phyloP scores from a whole-genome alignment of 2,329 filamentous ascomycete species.

The Dothistroma pini region DNA sequence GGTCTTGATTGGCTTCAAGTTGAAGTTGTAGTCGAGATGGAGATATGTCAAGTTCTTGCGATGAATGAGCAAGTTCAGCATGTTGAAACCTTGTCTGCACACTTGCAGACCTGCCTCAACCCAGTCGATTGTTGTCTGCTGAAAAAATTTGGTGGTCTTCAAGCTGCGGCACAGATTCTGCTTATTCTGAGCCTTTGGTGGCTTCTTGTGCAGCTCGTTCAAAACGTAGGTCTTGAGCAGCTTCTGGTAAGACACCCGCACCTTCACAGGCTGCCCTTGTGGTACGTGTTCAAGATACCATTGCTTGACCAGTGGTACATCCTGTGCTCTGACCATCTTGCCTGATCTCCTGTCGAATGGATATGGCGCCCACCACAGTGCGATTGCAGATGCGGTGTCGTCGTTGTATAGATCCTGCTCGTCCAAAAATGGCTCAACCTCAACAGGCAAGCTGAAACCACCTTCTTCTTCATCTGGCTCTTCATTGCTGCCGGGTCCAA shows the following conservation, averaged over 20 bases:
- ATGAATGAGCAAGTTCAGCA: constrained; percentile 96
- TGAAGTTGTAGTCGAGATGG: constrained; percentile 99
- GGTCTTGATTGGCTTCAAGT: constrained; percentile 97
- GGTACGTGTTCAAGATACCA: constrained; percentile 98
- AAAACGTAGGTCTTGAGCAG: constrained; percentile 92
- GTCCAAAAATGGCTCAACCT: constrained; percentile 80
- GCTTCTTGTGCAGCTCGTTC: constrained; percentile 94
- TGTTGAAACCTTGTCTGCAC: constrained; percentile 97
- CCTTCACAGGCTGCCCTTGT: constrained; percentile 87
- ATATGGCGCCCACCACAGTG: constrained; percentile 96
- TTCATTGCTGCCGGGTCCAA: constrained; percentile 75
- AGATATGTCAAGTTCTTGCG: constrained; percentile 98
- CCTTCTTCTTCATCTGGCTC: constrained; percentile 59
- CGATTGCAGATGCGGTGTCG: constrained; percentile 86
- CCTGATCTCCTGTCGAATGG: constrained; percentile 93
- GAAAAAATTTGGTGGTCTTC: constrained; percentile 98
- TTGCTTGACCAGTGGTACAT: constrained; percentile 94
- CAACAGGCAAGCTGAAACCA: constrained; percentile 71
- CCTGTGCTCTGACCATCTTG: constrained; percentile 93
- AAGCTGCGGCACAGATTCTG: constrained; percentile 85
- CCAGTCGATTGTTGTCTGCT: constrained; percentile 99
- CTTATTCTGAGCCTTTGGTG: constrained; percentile 91
- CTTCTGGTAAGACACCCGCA: constrained; percentile 97
- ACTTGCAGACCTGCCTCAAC: constrained; percentile 98
- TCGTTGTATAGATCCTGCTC: constrained; percentile 86